Evolutionary conservation across 495 filamentous ascomycete species (phyloP).

Genomic region (Neurospora sp.): DNA sequence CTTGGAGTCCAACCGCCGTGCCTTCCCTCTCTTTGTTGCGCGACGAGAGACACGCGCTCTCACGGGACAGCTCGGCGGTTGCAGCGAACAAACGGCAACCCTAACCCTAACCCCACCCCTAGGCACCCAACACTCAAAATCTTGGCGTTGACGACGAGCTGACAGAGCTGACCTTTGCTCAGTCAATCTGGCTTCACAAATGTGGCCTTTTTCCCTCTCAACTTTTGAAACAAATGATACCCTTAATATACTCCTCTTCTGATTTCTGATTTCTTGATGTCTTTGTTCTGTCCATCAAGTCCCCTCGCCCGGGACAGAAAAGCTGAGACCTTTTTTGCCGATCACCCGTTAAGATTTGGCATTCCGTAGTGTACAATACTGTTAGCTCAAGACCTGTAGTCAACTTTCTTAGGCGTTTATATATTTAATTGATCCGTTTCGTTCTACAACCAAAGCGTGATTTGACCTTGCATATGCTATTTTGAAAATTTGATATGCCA

Average conservation of each 20-base stretch:
- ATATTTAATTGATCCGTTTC: too few relatives aligned
- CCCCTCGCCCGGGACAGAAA: too few relatives aligned
- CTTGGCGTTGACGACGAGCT: background rate
- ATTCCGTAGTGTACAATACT: too few relatives aligned
- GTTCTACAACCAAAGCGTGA: too few relatives aligned
- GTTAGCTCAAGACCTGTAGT: too few relatives aligned
- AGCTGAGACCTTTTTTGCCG: too few relatives aligned
- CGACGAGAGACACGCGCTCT: too few relatives aligned
- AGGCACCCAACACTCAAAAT: background rate
- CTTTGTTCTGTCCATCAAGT: background rate
- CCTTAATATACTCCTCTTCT: background rate
- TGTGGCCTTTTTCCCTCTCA: background rate
- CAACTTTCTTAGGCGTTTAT: too few relatives aligned
- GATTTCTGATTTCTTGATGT: background rate
- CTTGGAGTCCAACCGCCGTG: background rate
- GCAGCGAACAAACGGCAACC: background rate
- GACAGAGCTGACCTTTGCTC: background rate
- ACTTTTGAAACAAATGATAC: background rate
- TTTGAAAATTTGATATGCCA: too few relatives aligned
- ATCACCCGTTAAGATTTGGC: too few relatives aligned
- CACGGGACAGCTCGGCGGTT: background rate
- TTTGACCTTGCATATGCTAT: too few relatives aligned
- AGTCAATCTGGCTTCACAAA: background rate
- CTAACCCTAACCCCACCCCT: conserved; percentile 9
- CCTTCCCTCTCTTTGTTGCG: background rate